phyloP scores from a whole-genome alignment of 345 rosid species.

The Pugionium dolabratum region DNA sequence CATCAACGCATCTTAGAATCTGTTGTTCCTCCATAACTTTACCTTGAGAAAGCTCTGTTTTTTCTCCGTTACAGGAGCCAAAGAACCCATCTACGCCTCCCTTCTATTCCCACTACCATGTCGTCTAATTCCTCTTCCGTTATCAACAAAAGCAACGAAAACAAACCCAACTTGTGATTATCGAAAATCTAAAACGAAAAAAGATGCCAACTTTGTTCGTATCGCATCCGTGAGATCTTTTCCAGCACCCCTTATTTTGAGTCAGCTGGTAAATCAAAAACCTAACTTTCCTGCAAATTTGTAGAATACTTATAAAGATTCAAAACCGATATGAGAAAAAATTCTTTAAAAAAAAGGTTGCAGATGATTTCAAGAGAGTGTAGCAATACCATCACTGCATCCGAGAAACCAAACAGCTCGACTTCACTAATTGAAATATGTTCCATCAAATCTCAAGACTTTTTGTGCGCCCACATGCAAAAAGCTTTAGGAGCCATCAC shows the following conservation, averaged over 20 bases:
- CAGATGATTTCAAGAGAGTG: conserved; percentile 2
- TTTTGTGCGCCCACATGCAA: background rate
- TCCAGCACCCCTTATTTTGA: background rate
- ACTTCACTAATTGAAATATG: background rate
- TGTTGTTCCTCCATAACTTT: conserved; percentile 5
- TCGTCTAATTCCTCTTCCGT: background rate
- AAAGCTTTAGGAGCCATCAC: background rate
- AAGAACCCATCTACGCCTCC: conserved; percentile 38
- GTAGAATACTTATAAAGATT: background rate
- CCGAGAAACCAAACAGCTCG: conserved; percentile 18
- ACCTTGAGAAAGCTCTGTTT: conserved; percentile 30
- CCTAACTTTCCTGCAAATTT: background rate
- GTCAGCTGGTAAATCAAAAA: background rate
- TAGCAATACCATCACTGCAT: conserved; percentile 14
- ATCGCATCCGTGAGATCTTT: background rate
- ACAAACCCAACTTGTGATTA: too few species aligned
- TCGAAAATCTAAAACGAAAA: too few species aligned
- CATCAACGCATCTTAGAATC: conserved; percentile 41
- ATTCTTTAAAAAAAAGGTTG: background rate
- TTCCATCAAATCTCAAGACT: conserved; percentile 12
- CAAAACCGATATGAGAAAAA: background rate
- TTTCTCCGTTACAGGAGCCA: conserved; percentile 41
- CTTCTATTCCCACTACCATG: background rate
- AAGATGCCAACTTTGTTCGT: too few species aligned
- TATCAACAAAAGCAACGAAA: too few species aligned